Base-by-base conservation (phyloP, 108 stramenopile species). In the Halocafeteria seosinensis region DNA sequence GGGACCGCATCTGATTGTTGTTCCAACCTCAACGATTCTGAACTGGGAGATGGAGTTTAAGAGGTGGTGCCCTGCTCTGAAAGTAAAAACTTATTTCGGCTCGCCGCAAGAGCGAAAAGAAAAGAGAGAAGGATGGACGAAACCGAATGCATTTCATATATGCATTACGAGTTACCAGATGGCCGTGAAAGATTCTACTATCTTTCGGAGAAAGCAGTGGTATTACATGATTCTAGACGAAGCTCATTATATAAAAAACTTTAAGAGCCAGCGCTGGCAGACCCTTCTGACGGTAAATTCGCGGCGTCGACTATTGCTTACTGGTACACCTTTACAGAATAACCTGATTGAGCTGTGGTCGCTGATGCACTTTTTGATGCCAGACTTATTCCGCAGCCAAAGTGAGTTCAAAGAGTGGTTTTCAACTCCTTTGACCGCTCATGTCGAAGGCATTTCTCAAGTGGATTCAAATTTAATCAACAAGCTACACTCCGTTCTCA, bases 361-460 rank as follows among this genome's bases (percentile, higher is more conserved):
- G 12, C 71, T 83, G 52, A 75, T 84, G 78, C 82, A 83, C 71
- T 85, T 85, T 33, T 69, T 82, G 9, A 78, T 84, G 82, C 82
- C 78, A 27, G 80, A 76, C 55, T 32, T 80, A 9, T 84, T 78
- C 67, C 84, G 87, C 42, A 87, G 88, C 6, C 77, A 89, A 23
- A 85, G 87, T 31, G 91, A 97, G 69, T 97, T 97, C 80, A 84
- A 87, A n/a, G 94, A 91, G 69, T 97, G 95, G 95, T 97, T 97
- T 70, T 81, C 81, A 21, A 91, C 94, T 63, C 95, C 95, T 0
- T 86, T 94, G 80, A 88, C 87, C 64, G 77, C 70, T 52, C 88
- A 92, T 38, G 89, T 93, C 31, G 90, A 93, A 31, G 53, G 9
- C 30, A 31, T 5, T 26, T 1, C 57, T 35, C 21, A 11, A 4